Evolutionary conservation across 805 yeast genomes (phyloP).

Genomic region (Komagataella pseudopastoris): DNA sequence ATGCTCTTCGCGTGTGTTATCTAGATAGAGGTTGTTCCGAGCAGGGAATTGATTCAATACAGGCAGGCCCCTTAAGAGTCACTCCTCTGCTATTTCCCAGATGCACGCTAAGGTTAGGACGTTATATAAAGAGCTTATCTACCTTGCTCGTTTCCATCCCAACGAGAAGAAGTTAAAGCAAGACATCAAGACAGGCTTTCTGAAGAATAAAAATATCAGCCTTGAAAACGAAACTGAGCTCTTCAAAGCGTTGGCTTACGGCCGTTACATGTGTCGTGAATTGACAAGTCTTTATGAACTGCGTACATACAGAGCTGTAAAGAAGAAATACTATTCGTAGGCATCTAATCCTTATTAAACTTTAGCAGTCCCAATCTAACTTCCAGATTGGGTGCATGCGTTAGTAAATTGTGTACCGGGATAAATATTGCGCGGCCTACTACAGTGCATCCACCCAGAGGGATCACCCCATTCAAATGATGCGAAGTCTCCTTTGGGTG

Average conservation of each 20-base stretch:
- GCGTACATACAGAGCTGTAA: constrained; percentile 17
- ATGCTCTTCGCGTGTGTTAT: not conserved
- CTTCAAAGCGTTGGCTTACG: constrained; percentile 14
- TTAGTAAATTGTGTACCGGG: not conserved
- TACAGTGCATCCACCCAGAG: not conserved
- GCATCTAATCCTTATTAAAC: not conserved
- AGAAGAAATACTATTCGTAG: constrained; percentile 7
- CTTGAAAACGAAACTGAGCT: constrained; percentile 9
- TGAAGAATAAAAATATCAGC: constrained; percentile 9
- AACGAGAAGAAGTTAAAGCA: not conserved
- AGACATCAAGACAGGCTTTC: constrained; percentile 8
- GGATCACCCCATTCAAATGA: not conserved
- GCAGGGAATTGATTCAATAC: too few species aligned
- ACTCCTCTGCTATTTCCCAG: too few species aligned
- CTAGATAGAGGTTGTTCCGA: too few species aligned
- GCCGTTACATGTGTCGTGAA: constrained; percentile 13
- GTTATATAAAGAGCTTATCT: constrained; percentile 16
- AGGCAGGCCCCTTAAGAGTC: too few species aligned
- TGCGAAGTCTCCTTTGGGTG: not conserved
- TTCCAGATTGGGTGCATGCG: not conserved
- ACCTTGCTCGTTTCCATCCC: constrained; percentile 15
- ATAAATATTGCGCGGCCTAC: not conserved
- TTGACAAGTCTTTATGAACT: constrained; percentile 21
- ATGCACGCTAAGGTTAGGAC: constrained; percentile 15
- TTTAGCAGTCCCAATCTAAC: not conserved